These are phyloP conservation scores for Exserohilum rostratum DNA, from an alignment of 2,329 filamentous ascomycete species.

Conservation along the genomic window DNA sequence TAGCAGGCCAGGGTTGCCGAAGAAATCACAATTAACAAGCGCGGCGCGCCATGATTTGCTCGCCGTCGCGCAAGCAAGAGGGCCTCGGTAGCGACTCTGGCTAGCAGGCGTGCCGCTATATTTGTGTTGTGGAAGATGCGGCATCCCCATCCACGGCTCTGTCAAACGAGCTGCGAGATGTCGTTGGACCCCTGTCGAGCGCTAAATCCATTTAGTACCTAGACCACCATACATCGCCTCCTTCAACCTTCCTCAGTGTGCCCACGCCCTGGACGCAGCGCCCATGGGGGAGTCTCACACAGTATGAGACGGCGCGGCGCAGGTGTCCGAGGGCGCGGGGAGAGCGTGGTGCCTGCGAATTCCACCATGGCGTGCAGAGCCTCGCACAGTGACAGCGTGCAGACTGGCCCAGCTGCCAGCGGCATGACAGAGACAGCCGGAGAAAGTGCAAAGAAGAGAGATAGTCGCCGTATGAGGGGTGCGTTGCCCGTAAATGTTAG, in stretches of 20 bases:
- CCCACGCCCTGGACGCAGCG: slow-evolving; percentile 16
- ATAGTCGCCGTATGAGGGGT: slow-evolving; percentile 9
- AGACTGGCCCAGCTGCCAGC: neutral
- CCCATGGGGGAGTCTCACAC: neutral
- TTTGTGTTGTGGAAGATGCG: slow-evolving; percentile 17
- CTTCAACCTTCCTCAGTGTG: slow-evolving; percentile 28
- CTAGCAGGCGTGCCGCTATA: slow-evolving; percentile 9
- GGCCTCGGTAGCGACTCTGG: neutral
- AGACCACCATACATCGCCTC: slow-evolving; percentile 30
- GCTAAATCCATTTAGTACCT: slow-evolving; percentile 24
- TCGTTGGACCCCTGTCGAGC: slow-evolving; percentile 20
- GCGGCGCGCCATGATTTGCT: slow-evolving; percentile 6
- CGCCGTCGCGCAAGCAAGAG: slow-evolving; percentile 2
- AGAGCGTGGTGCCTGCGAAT: neutral
- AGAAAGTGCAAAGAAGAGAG: slow-evolving; percentile 15
- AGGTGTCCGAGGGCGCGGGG: neutral
- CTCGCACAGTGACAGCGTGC: neutral
- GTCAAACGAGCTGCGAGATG: slow-evolving; percentile 19
- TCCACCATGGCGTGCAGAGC: neutral
- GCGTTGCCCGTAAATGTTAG: slow-evolving; percentile 8
- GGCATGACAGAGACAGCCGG: slow-evolving; percentile 9
- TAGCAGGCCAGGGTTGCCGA: slow-evolving; percentile 13
- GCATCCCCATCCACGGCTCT: slow-evolving; percentile 12
- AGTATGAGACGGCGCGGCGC: neutral
- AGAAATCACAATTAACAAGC: slow-evolving; percentile 4